These are phyloP conservation scores for Auriscalpium vulgare DNA, from an alignment of 768 basidiomycete species.

Conservation along the genomic window DNA sequence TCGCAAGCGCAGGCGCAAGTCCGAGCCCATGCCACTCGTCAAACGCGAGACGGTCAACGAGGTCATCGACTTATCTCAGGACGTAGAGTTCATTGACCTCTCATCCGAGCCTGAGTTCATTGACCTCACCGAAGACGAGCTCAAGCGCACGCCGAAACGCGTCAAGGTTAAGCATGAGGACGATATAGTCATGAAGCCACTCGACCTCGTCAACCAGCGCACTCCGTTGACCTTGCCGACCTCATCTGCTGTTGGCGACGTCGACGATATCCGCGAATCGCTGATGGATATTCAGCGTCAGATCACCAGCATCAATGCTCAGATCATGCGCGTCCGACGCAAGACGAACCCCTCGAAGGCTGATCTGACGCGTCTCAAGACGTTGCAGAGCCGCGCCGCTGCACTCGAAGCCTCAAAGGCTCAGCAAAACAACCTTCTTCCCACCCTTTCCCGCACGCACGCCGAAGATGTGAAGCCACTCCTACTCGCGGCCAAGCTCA, in stretches of 20 bases:
- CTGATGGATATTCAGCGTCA: conserved; percentile 6
- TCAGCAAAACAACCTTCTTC: not conserved
- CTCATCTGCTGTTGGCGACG: not conserved
- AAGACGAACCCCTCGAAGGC: conserved; percentile 17
- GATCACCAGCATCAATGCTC: not conserved
- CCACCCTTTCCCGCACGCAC: not conserved
- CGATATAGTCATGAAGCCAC: conserved; percentile 1
- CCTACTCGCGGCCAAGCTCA: conserved; percentile 10
- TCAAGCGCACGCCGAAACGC: conserved; percentile 4
- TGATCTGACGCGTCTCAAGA: conserved; percentile 14
- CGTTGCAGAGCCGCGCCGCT: not conserved
- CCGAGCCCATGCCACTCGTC: not conserved
- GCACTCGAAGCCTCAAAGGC: not conserved
- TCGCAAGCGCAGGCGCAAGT: not conserved
- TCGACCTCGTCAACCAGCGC: not conserved
- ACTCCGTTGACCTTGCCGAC: not conserved
- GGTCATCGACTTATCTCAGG: no score
- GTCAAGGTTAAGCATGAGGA: not conserved
- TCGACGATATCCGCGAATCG: conserved; percentile 5
- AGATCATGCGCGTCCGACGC: not conserved
- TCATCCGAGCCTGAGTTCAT: not conserved
- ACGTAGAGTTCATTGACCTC: not conserved
- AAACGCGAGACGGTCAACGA: not conserved
- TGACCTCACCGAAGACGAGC: not conserved
- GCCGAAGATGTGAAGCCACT: conserved; percentile 5